Conservation (phyloP, 331 rosid species). For the Saraca asoca region DNA sequence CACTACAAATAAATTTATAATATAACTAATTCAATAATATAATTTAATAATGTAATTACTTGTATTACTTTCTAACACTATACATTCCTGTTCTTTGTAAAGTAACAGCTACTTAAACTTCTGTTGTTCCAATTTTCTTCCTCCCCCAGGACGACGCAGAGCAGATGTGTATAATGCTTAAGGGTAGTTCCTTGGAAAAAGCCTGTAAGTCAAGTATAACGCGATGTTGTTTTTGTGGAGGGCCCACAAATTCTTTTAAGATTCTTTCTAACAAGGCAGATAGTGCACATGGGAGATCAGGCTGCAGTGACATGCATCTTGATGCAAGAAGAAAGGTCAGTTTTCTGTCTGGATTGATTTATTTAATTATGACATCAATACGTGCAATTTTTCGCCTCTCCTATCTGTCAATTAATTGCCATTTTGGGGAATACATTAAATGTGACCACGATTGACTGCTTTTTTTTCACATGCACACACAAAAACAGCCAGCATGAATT, state of each 20-base stretch:
- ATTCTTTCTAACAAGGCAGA: conserved; percentile 54
- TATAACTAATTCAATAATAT: no score
- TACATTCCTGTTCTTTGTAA: conserved; percentile 2
- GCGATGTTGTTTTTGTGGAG: conserved; percentile 64
- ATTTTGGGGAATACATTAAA: no score
- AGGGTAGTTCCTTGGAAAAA: conserved; percentile 50
- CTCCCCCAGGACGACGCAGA: conserved; percentile 71
- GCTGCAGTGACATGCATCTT: conserved; percentile 40
- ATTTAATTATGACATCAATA: conserved; percentile 26
- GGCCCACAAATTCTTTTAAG: conserved; percentile 62
- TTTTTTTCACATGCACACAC: no score
- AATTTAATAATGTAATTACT: no score
- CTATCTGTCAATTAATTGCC: not conserved
- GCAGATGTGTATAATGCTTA: conserved; percentile 60
- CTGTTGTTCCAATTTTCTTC: conserved; percentile 26
- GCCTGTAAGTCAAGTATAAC: conserved; percentile 42
- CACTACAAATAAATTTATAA: no score
- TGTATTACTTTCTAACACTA: no score
- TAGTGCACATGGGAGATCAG: conserved; percentile 44
- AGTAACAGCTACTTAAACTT: conserved; percentile 10
- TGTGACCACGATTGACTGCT: no score
- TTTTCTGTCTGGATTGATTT: conserved; percentile 34
- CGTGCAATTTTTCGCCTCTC: conserved; percentile 13
- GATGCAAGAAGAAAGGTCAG: conserved; percentile 60
- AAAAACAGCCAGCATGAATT: no score